Conservation (phyloP, 805 yeast genomes). For the Vanderwaltozyma yarrowii region DNA sequence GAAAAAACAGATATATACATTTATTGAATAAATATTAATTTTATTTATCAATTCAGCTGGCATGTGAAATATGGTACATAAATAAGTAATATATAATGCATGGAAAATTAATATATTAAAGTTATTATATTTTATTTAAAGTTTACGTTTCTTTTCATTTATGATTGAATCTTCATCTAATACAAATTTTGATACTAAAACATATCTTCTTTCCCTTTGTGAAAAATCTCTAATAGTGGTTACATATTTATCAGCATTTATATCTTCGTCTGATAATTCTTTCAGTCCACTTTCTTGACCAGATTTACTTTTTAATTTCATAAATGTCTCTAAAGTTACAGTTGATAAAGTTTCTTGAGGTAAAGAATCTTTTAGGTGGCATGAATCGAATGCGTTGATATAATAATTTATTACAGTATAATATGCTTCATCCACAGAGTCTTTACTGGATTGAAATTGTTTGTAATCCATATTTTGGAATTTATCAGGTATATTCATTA, state of each 20-base stretch:
- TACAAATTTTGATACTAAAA: conserved; percentile 25
- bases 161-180: conserved; percentile 9
- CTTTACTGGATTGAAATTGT: conserved; percentile 26
- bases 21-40: conserved; percentile 11
- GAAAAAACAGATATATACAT: conserved; percentile 49
- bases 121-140: not conserved
- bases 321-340: conserved; percentile 26
- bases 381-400: conserved; percentile 43
- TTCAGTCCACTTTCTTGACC: conserved; percentile 28
- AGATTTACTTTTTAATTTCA: conserved; percentile 37
- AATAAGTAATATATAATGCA: not conserved
- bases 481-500: conserved; percentile 23
- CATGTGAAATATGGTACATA: no score
- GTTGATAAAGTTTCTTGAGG: conserved; percentile 16
- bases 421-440: conserved; percentile 37
- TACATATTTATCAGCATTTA: conserved; percentile 38
- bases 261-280: conserved; percentile 20
- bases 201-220: conserved; percentile 43
- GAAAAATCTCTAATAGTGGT: conserved; percentile 28
- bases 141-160: not conserved
- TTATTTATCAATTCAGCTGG: not conserved
- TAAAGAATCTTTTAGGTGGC: conserved; percentile 37
- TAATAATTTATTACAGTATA: conserved; percentile 51
- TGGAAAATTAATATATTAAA: no score
- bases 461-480: not conserved